Percentiles rank a stretch among this genome's conserved stretches.
phyloP scores from a whole-genome alignment of 352 stramenopile species.

The Peronospora farinosa region DNA sequence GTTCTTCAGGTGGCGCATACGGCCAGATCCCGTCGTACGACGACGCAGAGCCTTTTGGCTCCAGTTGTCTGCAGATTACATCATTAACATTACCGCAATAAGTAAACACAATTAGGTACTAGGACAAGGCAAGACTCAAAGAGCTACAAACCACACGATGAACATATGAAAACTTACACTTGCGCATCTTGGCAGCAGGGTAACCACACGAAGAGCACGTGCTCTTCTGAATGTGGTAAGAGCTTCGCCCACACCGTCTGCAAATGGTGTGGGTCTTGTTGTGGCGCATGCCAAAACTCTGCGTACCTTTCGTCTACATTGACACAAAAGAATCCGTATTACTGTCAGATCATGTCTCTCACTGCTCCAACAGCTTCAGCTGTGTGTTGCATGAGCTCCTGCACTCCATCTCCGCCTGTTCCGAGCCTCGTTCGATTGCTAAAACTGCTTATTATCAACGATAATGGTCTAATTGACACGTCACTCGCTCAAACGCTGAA shows the following conservation, averaged over 20 bases:
- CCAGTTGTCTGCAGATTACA: constrained; percentile 87
- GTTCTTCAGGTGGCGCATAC: constrained; percentile 98
- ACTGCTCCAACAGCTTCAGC: not conserved
- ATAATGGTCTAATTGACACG: constrained; percentile 8
- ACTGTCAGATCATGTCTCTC: constrained; percentile 15
- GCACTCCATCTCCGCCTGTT: constrained; percentile 7
- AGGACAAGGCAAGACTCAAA: not conserved
- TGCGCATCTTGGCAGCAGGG: constrained; percentile 96
- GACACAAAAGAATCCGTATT: constrained; percentile 17
- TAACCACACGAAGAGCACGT: constrained; percentile 98
- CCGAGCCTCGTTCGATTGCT: not conserved
- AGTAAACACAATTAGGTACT: not conserved
- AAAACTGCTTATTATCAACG: not conserved
- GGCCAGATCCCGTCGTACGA: constrained; percentile 93
- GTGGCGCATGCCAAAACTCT: constrained; percentile 99
- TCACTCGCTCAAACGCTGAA: not conserved
- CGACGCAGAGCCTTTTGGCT: constrained; percentile 96
- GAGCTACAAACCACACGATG: not conserved
- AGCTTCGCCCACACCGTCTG: constrained; percentile 96
- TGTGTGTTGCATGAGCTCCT: not conserved
- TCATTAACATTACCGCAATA: not conserved
- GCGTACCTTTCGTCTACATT: constrained; percentile 98
- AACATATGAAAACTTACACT: constrained; percentile 60
- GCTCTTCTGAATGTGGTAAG: constrained; percentile 99
- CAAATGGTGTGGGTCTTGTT: constrained; percentile 99